Evolutionary conservation across 352 stramenopile genomes (phyloP).

Genomic region (Phytophthora pini): DNA sequence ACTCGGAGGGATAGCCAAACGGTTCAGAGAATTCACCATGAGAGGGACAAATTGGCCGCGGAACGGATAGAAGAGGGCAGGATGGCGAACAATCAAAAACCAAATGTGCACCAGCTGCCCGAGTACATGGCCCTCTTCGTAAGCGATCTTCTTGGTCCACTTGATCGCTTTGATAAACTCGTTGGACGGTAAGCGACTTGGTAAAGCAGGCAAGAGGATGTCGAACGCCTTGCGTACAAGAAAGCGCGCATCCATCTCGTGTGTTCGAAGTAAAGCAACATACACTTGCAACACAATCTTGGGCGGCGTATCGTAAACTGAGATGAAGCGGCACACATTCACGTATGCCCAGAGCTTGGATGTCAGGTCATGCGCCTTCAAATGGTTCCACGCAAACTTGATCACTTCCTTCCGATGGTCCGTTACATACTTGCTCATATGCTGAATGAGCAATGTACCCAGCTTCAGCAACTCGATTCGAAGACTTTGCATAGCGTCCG

Average conservation of each 20-base stretch:
- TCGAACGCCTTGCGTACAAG: constrained; percentile 95
- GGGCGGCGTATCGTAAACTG: constrained; percentile 94
- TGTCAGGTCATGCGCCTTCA: constrained; percentile 95
- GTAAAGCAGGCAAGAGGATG: constrained; percentile 95
- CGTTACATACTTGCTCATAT: constrained; percentile 93
- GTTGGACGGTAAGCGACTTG: constrained; percentile 85
- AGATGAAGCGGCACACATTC: constrained; percentile 97
- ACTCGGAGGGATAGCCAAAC: constrained; percentile 95
- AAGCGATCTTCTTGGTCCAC: constrained; percentile 98
- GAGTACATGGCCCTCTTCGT: constrained; percentile 96
- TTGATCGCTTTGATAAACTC: constrained; percentile 98
- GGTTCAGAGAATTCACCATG: constrained; percentile 97
- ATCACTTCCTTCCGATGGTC: constrained; percentile 97
- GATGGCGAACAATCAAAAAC: constrained; percentile 96
- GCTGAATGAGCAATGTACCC: constrained; percentile 95
- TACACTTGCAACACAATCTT: constrained; percentile 99
- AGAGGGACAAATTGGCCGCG: constrained; percentile 94
- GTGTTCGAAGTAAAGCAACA: constrained; percentile 93
- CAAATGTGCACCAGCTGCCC: constrained; percentile 98
- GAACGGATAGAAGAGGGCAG: constrained; percentile 93
- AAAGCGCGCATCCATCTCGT: constrained; percentile 95
- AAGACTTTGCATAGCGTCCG: constrained; percentile 77
- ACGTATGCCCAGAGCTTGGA: constrained; percentile 98
- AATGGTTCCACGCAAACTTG: constrained; percentile 98
- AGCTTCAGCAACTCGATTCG: constrained; percentile 95